Conservation (phyloP, 2,329 filamentous ascomycete species). For the Coleophoma cylindrospora region DNA sequence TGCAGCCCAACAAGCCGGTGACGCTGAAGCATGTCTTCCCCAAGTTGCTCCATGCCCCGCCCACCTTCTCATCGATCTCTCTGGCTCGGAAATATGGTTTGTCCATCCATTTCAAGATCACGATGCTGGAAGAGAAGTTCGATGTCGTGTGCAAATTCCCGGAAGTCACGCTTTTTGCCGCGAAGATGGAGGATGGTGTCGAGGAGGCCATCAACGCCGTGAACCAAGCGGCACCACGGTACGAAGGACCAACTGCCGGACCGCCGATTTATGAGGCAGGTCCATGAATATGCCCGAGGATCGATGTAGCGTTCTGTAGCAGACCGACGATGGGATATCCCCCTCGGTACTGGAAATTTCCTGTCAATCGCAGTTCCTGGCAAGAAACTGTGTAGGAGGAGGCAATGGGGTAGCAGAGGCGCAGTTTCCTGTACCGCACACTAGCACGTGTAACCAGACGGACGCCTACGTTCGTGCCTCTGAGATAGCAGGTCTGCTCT, state of each 20-base stretch:
- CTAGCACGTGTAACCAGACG: too few species aligned
- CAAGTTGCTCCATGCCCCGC: neutral
- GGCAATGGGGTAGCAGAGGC: too few species aligned
- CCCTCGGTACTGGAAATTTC: too few species aligned
- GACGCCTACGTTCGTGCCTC: too few species aligned
- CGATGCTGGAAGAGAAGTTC: neutral
- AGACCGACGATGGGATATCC: too few species aligned
- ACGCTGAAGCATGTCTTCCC: neutral
- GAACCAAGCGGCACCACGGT: neutral
- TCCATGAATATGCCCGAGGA: too few species aligned
- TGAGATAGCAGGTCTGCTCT: too few species aligned
- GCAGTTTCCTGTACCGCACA: too few species aligned
- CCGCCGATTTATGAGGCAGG: neutral
- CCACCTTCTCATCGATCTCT: neutral
- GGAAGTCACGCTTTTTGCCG: neutral
- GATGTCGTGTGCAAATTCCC: neutral
- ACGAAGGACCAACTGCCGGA: neutral
- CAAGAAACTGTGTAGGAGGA: too few species aligned
- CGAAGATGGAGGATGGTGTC: conserved; percentile 1
- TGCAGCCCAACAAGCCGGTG: neutral
- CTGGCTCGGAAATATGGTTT: neutral
- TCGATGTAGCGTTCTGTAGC: too few species aligned
- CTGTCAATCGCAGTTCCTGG: too few species aligned
- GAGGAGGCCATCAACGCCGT: conserved; percentile 2
- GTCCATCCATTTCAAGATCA: neutral